These are phyloP conservation scores for Sphagnum contortum DNA, from an alignment of 225 moss, liverwort and hornwort genomes.

Conservation along the genomic window DNA sequence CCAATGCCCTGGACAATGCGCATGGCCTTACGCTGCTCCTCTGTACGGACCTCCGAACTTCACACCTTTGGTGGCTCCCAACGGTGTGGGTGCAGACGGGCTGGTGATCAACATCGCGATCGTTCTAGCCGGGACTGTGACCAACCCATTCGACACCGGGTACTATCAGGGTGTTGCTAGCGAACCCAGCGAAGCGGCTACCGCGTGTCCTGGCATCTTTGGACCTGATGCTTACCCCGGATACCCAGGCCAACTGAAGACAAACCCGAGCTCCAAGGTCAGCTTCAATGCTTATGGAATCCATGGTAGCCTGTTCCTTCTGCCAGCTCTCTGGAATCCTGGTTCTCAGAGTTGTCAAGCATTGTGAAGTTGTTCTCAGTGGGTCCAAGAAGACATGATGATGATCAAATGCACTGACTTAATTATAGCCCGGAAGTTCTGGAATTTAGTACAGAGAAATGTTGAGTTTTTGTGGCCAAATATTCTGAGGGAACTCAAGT, in stretches of 20 bases:
- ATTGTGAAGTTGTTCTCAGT: no score
- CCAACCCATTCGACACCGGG: constrained; percentile 66
- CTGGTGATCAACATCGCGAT: constrained; percentile 77
- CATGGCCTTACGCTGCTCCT: constrained; percentile 65
- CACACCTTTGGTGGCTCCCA: constrained; percentile 38
- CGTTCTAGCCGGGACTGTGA: constrained; percentile 58
- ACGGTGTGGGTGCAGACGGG: constrained; percentile 63
- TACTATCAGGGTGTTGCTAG: constrained; percentile 59
- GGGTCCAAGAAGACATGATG: no score
- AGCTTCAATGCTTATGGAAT: constrained; percentile 58
- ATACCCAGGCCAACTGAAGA: constrained; percentile 33
- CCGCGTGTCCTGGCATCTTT: constrained; percentile 61
- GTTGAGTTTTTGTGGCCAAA: no score
- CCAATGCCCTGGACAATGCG: constrained; percentile 71
- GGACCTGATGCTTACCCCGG: constrained; percentile 64
- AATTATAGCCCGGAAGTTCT: no score
- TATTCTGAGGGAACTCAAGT: no score
- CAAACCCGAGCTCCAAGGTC: constrained; percentile 34
- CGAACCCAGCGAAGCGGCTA: constrained; percentile 52
- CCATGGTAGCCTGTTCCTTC: constrained; percentile 44
- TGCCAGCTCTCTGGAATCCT: constrained; percentile 74
- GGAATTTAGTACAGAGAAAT: no score
- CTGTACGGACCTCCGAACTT: constrained; percentile 26
- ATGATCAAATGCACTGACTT: no score
- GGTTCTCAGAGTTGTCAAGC: constrained; percentile 25